These are phyloP conservation scores for Vigna trinervia DNA, from an alignment of 306 rosid genomes.

Conservation along the genomic window DNA sequence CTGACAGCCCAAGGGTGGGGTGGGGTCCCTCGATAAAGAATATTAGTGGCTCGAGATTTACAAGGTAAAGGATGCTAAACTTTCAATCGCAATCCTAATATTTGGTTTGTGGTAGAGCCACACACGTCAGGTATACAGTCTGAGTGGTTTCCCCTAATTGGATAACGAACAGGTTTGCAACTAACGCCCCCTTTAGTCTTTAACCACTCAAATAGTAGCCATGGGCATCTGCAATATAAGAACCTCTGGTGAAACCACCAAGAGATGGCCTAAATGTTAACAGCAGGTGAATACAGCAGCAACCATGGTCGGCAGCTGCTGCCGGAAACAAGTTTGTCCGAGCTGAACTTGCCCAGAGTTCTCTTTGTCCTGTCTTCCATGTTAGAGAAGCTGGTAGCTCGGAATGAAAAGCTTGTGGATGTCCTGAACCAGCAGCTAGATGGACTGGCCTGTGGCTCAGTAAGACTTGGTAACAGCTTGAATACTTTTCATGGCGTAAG, in stretches of 20 bases:
- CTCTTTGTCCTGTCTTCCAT: slow-evolving; percentile 67
- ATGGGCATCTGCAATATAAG: slow-evolving; percentile 10
- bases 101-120: slow-evolving; percentile 35
- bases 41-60: slow-evolving; percentile 45
- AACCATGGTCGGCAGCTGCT: slow-evolving; percentile 55
- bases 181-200: slow-evolving; percentile 21
- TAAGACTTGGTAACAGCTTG: slow-evolving; percentile 63
- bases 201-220: slow-evolving; percentile 49
- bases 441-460: slow-evolving; percentile 44
- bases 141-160: slow-evolving; percentile 43
- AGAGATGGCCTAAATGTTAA: slow-evolving; percentile 72
- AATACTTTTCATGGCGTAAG: slow-evolving; percentile 79
- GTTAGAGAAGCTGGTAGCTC: slow-evolving; percentile 71
- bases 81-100: slow-evolving; percentile 36
- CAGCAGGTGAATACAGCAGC: slow-evolving; percentile 48
- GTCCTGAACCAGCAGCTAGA: slow-evolving; percentile 50
- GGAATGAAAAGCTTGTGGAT: slow-evolving; percentile 64
- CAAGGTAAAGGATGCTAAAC: slow-evolving; percentile 14
- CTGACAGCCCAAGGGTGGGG: slow-evolving; percentile 47
- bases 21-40: slow-evolving; percentile 49
- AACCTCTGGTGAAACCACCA: slow-evolving; percentile 31
- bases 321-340: slow-evolving; percentile 57
- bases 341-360: slow-evolving; percentile 70
- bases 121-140: slow-evolving; percentile 46
- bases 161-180: slow-evolving; percentile 48